Evolutionary conservation across 2,329 filamentous ascomycete genomes (phyloP), one percentile per base, ranked within the genome.

Genomic region (Colletotrichum chrysophilum): DNA sequence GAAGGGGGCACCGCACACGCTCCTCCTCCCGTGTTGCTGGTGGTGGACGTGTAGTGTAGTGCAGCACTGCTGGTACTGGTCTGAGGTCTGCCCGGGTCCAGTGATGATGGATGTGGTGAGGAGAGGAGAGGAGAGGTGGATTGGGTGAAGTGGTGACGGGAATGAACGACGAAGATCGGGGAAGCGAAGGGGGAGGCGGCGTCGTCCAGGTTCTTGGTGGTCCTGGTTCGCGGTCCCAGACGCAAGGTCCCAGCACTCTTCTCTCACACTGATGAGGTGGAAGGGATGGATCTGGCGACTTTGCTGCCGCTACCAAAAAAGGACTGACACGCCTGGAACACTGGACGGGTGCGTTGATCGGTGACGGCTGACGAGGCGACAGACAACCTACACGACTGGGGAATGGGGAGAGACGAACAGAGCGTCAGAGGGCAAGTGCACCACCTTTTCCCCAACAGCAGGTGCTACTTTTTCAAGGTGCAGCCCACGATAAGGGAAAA

Each of bases 251-350:
- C 43, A 52, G 43, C 43, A 52, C 43, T 52, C 43, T 21, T 52
- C 43, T 52, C 43, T 52, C 43, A 52, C 43, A 52, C 43, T 21
- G 43, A 52, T 52, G 43, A 71, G 70, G 65, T 68, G 65, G 56
- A 75, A 66, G 60, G 70, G 70, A 68, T 74, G 77, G 70, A 71
- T 77, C n/a, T 36, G 30, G 26, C 26, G 55, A 58, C 58, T 62
- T 36, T 62, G 28, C 58, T 62, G 10, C n/a, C 30, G 26, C 55
- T 58, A 32, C 58, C 30, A 1, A 21, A n/a, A 7, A 7, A 21
- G 43, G 0, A 52, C n/a, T 52, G 43, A 24, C 43, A 52, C 43
- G 43, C 43, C 43, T 52, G 43, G 43, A 52, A 52, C 43, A 52
- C 43, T 52, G 43, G 43, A 52, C 43, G 43, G 43, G 43, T 52